A percentile compares a stretch with the other conserved stretches of the same genome.
These are phyloP conservation scores for Xenosphaeropsis pyriputrescens DNA, from an alignment of 2,329 filamentous ascomycete species.

Conservation along the genomic window DNA sequence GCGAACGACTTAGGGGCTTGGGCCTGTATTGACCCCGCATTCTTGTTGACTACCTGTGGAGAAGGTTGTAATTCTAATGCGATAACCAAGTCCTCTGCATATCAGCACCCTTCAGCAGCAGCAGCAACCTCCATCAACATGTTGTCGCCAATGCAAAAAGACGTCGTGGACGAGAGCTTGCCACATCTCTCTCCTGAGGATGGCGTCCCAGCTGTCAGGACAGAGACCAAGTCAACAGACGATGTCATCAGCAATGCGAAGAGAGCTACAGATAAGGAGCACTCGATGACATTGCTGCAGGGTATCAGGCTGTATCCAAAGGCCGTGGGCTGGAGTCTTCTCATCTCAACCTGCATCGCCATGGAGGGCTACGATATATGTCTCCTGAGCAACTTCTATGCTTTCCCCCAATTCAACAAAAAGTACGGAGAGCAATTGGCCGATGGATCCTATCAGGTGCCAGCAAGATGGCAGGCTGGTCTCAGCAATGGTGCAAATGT, in stretches of 20 bases:
- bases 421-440: conserved; percentile 19
- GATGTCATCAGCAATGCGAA: conserved; percentile 24
- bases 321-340: conserved; percentile 67
- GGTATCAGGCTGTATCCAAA: conserved; percentile 76
- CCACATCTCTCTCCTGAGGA: neutral
- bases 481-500: conserved; percentile 18
- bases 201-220: neutral
- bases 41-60: no score
- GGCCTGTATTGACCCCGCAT: no score
- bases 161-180: no score
- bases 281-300: conserved; percentile 58
- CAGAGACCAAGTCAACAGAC: conserved; percentile 2
- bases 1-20: no score
- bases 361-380: conserved; percentile 87
- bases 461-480: conserved; percentile 20
- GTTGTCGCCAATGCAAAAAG: no score
- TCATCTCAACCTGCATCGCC: conserved; percentile 80
- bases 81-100: no score
- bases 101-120: no score
- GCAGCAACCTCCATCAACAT: no score
- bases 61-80: no score
- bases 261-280: conserved; percentile 43
- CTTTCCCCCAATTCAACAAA: conserved; percentile 17
- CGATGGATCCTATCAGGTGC: conserved; percentile 18
- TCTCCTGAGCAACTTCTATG: conserved; percentile 65